Percentiles rank a stretch among this genome's conserved stretches.
phyloP scores from a whole-genome alignment of 192 early-diverging fungal species.

The Coemansia sp. region DNA sequence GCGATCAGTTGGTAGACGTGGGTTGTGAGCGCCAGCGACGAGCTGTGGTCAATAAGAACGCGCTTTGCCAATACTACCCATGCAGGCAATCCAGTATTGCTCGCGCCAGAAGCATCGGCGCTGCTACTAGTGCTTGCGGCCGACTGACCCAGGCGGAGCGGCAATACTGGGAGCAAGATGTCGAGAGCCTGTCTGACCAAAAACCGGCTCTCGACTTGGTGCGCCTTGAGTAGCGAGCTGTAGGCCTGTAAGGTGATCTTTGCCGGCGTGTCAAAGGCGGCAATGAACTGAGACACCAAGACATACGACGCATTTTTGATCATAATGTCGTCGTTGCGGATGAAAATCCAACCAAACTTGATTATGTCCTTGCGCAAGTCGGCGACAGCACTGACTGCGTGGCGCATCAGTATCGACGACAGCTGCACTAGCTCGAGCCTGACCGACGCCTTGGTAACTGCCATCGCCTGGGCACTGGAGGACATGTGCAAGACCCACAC shows the following conservation, averaged over 20 bases:
- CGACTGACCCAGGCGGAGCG: conserved; percentile 71
- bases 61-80: conserved; percentile 90
- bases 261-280: conserved; percentile 88
- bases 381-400: conserved; percentile 73
- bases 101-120: conserved; percentile 1
- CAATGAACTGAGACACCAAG: conserved; percentile 88
- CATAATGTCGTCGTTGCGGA: conserved; percentile 86
- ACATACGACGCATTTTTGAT: conserved; percentile 97
- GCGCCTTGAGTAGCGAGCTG: conserved; percentile 82
- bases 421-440: conserved; percentile 91
- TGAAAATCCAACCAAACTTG: conserved; percentile 92
- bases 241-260: conserved; percentile 90
- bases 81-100: conserved; percentile 59
- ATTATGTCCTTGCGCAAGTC: conserved; percentile 89
- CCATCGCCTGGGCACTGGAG: conserved; percentile 15
- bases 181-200: conserved; percentile 95
- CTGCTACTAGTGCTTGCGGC: conserved; percentile 19
- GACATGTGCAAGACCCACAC: conserved; percentile 52
- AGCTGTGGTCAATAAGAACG: conserved; percentile 92
- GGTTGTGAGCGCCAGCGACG: conserved; percentile 84
- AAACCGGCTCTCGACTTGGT: conserved; percentile 85
- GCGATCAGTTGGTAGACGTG: conserved; percentile 92
- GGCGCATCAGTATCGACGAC: conserved; percentile 80
- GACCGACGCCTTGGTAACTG: conserved; percentile 58
- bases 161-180: conserved; percentile 89